Evolutionary conservation across 164 flowering plant genomes (phyloP), one percentile per base, ranked within the genome.

Genomic region (Malania oleifera): DNA sequence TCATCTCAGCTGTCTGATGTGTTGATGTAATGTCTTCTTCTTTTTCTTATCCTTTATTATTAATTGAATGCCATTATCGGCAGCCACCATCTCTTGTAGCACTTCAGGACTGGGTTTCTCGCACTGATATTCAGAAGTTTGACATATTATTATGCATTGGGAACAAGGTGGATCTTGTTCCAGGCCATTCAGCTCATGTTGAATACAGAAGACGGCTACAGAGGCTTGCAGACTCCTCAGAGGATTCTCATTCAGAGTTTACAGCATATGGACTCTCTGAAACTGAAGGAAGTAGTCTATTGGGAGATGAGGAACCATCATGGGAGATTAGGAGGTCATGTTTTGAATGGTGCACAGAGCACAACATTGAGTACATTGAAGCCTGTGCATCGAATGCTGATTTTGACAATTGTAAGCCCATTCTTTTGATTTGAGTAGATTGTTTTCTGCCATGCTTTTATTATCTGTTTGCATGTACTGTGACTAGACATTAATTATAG

Each of bases 341-440:
- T 27, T 23, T 50, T 27, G 29, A 50, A 24, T 50, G 53, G 53
- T 50, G 53, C 53, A 50, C 7, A 23, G 53, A 50, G 34, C 28
- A 6, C 5, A 23, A 50, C 11, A 23, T 50, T 50, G 53, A 50
- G n/a, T 50, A 50, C 18, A 50, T 50, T 50, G 53, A 50, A 50
- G 53, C 53, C 6, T 50, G 53, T 50, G 28, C 53, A 24, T 50
- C 53, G 28, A 50, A 50, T 50, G 29, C 29, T 27, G 53, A 50
- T 50, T 50, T 50, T 50, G 53, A 50, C 53, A 50, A 50, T 8
- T 23, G 53, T 50, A 27, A 50, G 28, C 13, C 18, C 18, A 23
- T 50, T 50, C 34, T 8, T 10, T 1, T 3, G 4, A 7, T 24
- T 50, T 3, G 18, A 5, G 13, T 47, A 10, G 43, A 13, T 4